Base-by-base conservation (phyloP, 106 monocot genomes). In the Acorus calamus region DNA sequence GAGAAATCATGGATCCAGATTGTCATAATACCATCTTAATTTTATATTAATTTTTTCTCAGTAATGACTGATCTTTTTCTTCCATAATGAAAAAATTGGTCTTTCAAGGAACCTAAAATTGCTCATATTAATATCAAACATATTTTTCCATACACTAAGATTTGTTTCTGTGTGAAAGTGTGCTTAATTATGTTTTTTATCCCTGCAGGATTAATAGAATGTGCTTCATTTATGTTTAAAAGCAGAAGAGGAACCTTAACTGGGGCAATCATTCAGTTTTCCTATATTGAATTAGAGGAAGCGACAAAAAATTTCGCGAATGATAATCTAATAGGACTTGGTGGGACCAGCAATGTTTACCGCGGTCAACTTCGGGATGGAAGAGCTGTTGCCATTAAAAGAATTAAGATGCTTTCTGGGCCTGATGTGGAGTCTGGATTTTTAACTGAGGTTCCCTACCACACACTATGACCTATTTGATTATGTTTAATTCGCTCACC, bases 321-420 rank as follows among this genome's bases (percentile, higher is more conserved):
- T 63, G 71, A 63, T 53, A 90, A 90, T 74, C 60, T 86, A 42
- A 79, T 94, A 53, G 94, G 94, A 3, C 57, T 78, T 53, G 94
- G 94, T 49, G 87, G 80, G 4, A 90, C 83, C 60, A 96, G 94
- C 69, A 80, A 79, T 61, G 94, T 96, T 3, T 96, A 87, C 60
- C 78, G 71, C 58, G 94, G 90, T 55, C 75, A 80, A 50, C 69
- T 96, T 11, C 67, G 60, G 41, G 79, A 84, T 71, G 87, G 84
- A 63, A 87, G 66, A 62, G 61, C 78, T 50, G 84, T 96, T 71
- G 94, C 94, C 42, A 66, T 96, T 63, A 96, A 96, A 72, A 96
- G 78, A 68, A 68, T 90, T 3, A 82, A 82, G 66, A 48, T 66
- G 43, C 55, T 65, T 48, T 60, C 60, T 59, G 72, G 68, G 7